Evolutionary conservation across 192 early-diverging fungal species (phyloP).

Genomic region (Spizellomyces sp.): DNA sequence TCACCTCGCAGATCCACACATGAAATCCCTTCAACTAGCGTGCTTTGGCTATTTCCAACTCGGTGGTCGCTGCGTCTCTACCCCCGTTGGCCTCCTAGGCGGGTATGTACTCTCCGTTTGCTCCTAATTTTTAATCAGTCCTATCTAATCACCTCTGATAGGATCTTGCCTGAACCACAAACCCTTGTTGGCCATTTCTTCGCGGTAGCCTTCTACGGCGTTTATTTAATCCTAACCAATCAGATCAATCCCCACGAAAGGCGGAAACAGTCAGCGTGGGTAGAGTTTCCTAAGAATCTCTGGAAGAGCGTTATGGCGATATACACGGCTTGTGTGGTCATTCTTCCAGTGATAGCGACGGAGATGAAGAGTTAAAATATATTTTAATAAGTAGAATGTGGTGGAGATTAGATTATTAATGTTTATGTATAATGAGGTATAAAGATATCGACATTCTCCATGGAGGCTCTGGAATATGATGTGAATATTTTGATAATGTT

Average conservation of each 20-base stretch:
- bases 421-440: too few species aligned
- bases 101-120: constrained; percentile 12
- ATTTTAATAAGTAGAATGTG: too few species aligned
- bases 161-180: constrained; percentile 69
- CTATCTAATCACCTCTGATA: neutral
- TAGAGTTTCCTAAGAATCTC: constrained; percentile 34
- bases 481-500: too few species aligned
- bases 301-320: constrained; percentile 36
- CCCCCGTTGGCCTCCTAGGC: constrained; percentile 85
- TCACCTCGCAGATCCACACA: constrained; percentile 60
- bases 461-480: too few species aligned
- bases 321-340: constrained; percentile 39
- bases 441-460: too few species aligned
- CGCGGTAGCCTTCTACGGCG: constrained; percentile 72
- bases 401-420: too few species aligned
- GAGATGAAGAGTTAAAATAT: constrained; percentile 22
- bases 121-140: too few species aligned
- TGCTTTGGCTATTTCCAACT: constrained; percentile 88
- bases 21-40: constrained; percentile 75
- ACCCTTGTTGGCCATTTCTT: constrained; percentile 91
- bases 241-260: constrained; percentile 6
- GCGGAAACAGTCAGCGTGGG: neutral
- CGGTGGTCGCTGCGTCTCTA: constrained; percentile 78
- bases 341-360: constrained; percentile 40
- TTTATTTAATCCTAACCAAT: constrained; percentile 32